Conservation (phyloP, 2,329 filamentous ascomycete species). For the Periconia sp. region DNA sequence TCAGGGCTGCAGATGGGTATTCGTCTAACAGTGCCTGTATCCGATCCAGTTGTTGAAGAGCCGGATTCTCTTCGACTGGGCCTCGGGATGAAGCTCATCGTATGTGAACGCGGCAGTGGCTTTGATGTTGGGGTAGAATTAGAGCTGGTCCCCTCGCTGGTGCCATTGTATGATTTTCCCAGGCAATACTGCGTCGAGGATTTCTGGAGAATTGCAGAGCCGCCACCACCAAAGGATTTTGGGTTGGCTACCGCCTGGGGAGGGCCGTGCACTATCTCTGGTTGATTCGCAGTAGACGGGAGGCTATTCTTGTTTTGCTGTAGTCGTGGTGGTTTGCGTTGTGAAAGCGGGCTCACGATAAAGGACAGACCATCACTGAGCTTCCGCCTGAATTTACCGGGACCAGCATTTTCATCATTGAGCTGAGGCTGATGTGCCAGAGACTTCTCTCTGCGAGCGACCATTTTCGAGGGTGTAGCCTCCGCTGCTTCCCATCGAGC, state of each 20-base stretch:
- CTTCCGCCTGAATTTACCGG: conserved; percentile 35
- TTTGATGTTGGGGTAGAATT: conserved; percentile 19
- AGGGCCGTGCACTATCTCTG: conserved; percentile 8
- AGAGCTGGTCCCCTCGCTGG: background rate
- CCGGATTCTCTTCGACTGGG: conserved; percentile 16
- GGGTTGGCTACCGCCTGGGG: conserved; percentile 3
- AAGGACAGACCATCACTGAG: conserved; percentile 36
- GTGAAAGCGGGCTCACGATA: conserved; percentile 34
- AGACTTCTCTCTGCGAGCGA: conserved; percentile 28
- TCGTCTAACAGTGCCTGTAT: background rate
- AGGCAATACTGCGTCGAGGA: background rate
- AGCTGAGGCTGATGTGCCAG: conserved; percentile 11
- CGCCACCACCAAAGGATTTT: background rate
- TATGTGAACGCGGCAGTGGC: conserved; percentile 30
- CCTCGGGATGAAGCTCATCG: conserved; percentile 37
- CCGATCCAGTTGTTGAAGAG: conserved; percentile 6
- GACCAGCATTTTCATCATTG: conserved; percentile 12
- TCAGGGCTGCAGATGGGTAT: conserved; percentile 5
- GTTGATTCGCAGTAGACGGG: conserved; percentile 12
- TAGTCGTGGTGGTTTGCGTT: conserved; percentile 26
- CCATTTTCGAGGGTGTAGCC: conserved; percentile 22
- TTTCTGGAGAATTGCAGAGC: background rate
- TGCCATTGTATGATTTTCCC: background rate
- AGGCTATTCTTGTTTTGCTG: conserved; percentile 1
- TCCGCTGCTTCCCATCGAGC: conserved; percentile 37